Evolutionary conservation across 2,329 filamentous ascomycete genomes (phyloP).

Genomic region (Teratosphaeria nubilosa): DNA sequence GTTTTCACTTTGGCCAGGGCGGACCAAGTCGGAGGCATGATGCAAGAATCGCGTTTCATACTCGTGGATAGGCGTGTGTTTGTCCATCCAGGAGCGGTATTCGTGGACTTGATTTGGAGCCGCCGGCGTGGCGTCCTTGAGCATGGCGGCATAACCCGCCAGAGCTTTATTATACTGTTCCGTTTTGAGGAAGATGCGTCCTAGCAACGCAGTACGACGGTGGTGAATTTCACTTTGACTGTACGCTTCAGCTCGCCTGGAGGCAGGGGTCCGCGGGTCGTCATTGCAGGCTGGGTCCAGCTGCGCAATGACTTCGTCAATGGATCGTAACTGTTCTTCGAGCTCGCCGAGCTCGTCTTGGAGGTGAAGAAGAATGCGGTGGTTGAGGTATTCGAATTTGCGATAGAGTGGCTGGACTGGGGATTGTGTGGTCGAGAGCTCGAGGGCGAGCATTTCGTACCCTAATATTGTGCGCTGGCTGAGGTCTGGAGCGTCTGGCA

Average conservation of each 20-base stretch:
- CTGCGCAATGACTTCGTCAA: conserved; percentile 53
- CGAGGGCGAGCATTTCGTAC: conserved; percentile 53
- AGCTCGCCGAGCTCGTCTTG: conserved; percentile 77
- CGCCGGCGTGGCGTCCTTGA: conserved; percentile 42
- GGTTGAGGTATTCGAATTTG: conserved; percentile 71
- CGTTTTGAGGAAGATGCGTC: conserved; percentile 55
- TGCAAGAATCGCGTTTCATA: conserved; percentile 53
- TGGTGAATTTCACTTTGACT: conserved; percentile 49
- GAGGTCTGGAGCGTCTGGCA: conserved; percentile 22
- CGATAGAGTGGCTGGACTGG: conserved; percentile 58
- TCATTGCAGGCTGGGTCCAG: conserved; percentile 13
- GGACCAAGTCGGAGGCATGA: conserved; percentile 45
- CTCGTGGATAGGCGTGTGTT: conserved; percentile 46
- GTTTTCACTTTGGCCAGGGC: conserved; percentile 7
- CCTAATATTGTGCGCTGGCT: conserved; percentile 33
- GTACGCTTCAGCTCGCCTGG: conserved; percentile 47
- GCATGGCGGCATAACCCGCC: conserved; percentile 45
- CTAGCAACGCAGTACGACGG: conserved; percentile 51
- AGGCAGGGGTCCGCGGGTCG: conserved; percentile 40
- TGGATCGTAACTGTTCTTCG: conserved; percentile 61
- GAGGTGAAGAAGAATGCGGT: conserved; percentile 69
- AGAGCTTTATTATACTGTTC: conserved; percentile 58
- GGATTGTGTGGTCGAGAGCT: conserved; percentile 30
- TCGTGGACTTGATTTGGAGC: conserved; percentile 40
- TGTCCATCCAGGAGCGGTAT: conserved; percentile 48